Evolutionary conservation across 140 eudicot species (phyloP), one percentile per base, ranked within the genome.

Genomic region (Stevia rebaudiana): DNA sequence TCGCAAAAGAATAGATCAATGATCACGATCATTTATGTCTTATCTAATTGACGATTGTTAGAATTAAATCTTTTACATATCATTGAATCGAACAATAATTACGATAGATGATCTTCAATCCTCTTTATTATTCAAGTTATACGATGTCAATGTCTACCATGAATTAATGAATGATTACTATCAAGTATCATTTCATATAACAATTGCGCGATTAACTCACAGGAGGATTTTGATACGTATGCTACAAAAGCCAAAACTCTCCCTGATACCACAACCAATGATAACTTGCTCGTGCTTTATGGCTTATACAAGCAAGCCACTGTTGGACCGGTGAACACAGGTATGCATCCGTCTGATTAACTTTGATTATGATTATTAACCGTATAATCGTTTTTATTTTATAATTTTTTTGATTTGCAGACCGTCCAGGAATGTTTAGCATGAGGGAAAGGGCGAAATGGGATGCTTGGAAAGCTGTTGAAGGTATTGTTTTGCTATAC

Each of bases 401-500:
- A 15, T 1, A 4, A 60, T 42, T 28, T 65, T 8, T 48, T 21
- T 58, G 43, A 68, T 69, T 48, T 50, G 49, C 83, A 92, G 98
- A 75, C 67, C 98, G 98, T 67, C 98, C 98, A 4, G 98, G 98
- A 31, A 79, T 92, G 1, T 81, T 92, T 52, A 81, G 83, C 91
- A 72, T 69, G 88, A 88, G 64, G 79, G 96, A 82, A 68, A 81
- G 84, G 75, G 95, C 95, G 21, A 92, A 92, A 73, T 92, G 98
- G 98, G 98, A 92, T 78, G 94, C 96, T 12, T 92, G 98, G 98
- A 85, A 92, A 83, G 90, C 87, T 8, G 85, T 78, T 48, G 95
- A 92, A 85, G 95, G 98, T 91, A 82, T 12, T 68, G 23, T 33
- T 48, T 57, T 53, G 24, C 63, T 13, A n/a, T n/a, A 30, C 28